A percentile compares a stretch with the other conserved stretches of the same genome.
These are phyloP conservation scores for Berberis vulgaris DNA, from an alignment of 164 flowering plant genomes.

Conservation along the genomic window DNA sequence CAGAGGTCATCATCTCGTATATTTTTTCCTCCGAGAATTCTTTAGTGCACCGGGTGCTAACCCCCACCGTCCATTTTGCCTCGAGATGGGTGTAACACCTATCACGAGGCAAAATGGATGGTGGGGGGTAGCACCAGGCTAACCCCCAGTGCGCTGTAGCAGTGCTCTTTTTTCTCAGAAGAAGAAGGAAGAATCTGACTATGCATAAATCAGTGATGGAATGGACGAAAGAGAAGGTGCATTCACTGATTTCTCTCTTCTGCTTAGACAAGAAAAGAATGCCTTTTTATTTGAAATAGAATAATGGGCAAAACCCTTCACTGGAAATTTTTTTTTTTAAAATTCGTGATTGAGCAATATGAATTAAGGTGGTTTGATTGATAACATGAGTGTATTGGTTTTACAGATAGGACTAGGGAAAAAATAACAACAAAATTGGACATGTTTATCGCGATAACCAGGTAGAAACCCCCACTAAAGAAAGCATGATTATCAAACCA, in stretches of 20 bases:
- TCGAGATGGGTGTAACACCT: too few species aligned
- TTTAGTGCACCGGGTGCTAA: too few species aligned
- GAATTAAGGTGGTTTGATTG: background rate
- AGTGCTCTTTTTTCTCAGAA: too few species aligned
- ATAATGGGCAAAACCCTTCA: background rate
- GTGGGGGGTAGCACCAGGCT: too few species aligned
- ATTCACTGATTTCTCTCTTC: background rate
- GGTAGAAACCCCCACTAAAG: constrained; percentile 33
- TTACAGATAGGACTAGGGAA: background rate
- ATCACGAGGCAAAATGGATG: too few species aligned
- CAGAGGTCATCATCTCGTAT: too few species aligned
- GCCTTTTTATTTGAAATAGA: background rate
- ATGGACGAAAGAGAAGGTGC: too few species aligned
- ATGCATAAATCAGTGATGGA: too few species aligned
- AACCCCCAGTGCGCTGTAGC: too few species aligned
- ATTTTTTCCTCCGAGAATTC: too few species aligned
- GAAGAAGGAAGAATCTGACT: too few species aligned
- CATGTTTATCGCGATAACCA: constrained; percentile 36
- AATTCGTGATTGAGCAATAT: background rate
- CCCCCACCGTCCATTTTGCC: too few species aligned
- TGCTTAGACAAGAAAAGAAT: background rate
- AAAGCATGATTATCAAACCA: constrained; percentile 51
- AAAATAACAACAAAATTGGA: background rate
- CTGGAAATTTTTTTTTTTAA: background rate
- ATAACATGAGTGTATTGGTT: background rate